Evolutionary conservation across 1,284 basidiomycete genomes (phyloP), one percentile per base, ranked within the genome.

Genomic region (Dichomitus squalens): DNA sequence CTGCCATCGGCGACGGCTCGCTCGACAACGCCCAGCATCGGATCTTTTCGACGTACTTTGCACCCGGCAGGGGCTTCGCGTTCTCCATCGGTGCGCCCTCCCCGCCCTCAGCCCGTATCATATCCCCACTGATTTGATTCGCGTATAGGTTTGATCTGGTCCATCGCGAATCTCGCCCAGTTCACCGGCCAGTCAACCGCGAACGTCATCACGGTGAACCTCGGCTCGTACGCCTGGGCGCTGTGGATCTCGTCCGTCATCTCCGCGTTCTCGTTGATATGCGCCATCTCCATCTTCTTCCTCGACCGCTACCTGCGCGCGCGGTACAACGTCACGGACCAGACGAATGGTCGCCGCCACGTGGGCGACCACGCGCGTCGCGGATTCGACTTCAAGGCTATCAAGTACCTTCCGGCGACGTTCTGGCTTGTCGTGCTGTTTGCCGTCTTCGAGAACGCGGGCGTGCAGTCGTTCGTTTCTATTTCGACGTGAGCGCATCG

Each of bases 11-110:
- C 3, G 76, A 78, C 60, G 76, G 77, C 16, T 77, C 75, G 34
- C 64, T 79, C 31, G 77, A 79, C 64, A 79, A 78, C 57, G 77
- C 77, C 7, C 77, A 79, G 63, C 77, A 79, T 59, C 70, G 76
- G 29, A 77, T 79, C 31, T 77, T 79, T 66, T 74, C 76, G 31
- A 78, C 77, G 2, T 79, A 79, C 63, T 78, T 79, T 52, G 75
- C 75, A 1, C 75, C 76, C 11, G 77, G 77, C 16, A 68, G 69
- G 29, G 77, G 77, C 16, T 76, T 76, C 50, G 77, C 74, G 12
- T 75, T 75, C 63, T 76, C 75, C 21, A 76, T 77, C 52, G 75
- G 75, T 71, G 39, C 44, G 67, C 57, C 20, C 33, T n/a, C 50
- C 8, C 39, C n/a, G 11, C 27, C 27, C 36, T n/a, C 18, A 25